These are phyloP conservation scores for Epichloe brachyelytri DNA, from an alignment of 2,329 filamentous ascomycete genomes.

Conservation along the genomic window DNA sequence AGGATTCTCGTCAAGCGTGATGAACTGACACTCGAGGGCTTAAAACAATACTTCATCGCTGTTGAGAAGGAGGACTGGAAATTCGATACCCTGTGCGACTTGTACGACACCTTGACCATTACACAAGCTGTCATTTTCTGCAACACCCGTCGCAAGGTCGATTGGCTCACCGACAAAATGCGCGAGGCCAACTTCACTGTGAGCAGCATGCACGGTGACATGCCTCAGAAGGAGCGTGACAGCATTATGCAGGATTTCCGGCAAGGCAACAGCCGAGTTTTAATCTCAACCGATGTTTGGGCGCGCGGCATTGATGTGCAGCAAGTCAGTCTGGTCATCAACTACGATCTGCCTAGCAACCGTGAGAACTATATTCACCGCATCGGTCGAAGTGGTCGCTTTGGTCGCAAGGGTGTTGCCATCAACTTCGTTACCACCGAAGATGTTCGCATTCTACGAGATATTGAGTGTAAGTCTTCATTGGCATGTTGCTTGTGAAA, in stretches of 20 bases:
- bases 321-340: constrained; percentile 96
- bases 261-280: constrained; percentile 86
- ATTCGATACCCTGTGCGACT: constrained; percentile 94
- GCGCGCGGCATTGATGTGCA: constrained; percentile 97
- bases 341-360: constrained; percentile 96
- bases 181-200: constrained; percentile 97
- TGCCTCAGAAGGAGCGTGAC: constrained; percentile 96
- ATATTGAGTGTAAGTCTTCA: constrained; percentile 71
- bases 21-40: constrained; percentile 88
- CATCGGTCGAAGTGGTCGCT: constrained; percentile 88
- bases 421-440: constrained; percentile 99
- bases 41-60: constrained; percentile 98
- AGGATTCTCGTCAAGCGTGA: constrained; percentile 97
- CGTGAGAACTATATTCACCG: constrained; percentile 99
- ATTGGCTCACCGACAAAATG: constrained; percentile 99
- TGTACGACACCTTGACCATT: constrained; percentile 97
- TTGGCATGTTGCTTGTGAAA: neutral
- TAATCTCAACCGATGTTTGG: constrained; percentile 97
- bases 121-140: constrained; percentile 99
- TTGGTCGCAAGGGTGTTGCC: constrained; percentile 94
- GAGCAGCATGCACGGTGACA: constrained; percentile 97
- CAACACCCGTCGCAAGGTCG: constrained; percentile 97
- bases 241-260: constrained; percentile 99
- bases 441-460: constrained; percentile 90
- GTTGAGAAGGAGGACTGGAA: constrained; percentile 99